phyloP scores from a whole-genome alignment of 2,329 filamentous ascomycete species.

The Curvularia spicifera region DNA sequence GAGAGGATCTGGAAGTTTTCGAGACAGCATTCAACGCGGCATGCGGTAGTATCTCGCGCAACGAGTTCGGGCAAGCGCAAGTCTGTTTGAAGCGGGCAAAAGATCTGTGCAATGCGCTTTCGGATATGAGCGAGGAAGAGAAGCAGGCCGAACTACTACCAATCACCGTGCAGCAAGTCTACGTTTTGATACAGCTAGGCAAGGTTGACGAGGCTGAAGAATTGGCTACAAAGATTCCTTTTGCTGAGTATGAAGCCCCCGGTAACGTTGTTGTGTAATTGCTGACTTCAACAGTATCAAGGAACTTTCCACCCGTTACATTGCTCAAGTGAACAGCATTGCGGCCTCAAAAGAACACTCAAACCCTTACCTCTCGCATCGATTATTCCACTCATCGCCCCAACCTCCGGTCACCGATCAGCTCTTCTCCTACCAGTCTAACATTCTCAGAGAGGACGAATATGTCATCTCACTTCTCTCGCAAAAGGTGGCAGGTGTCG shows the following conservation, averaged over 20 bases:
- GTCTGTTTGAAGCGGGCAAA: constrained; percentile 72
- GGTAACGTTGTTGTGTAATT: constrained; percentile 5
- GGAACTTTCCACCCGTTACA: constrained; percentile 69
- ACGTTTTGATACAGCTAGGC: constrained; percentile 71
- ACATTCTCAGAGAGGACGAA: constrained; percentile 66
- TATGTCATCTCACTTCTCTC: constrained; percentile 69
- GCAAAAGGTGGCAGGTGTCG: constrained; percentile 72
- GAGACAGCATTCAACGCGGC: constrained; percentile 84
- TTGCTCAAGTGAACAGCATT: constrained; percentile 71
- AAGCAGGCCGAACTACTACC: constrained; percentile 76
- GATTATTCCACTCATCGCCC: constrained; percentile 63
- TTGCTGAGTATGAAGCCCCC: constrained; percentile 61
- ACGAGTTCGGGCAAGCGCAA: constrained; percentile 68
- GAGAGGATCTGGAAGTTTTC: constrained; percentile 74
- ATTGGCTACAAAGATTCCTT: constrained; percentile 67
- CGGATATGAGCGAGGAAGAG: constrained; percentile 76
- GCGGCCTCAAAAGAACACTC: constrained; percentile 54
- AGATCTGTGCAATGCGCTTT: constrained; percentile 73
- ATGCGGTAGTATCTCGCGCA: constrained; percentile 73
- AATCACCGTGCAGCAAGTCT: constrained; percentile 78
- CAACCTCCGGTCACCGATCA: constrained; percentile 64
- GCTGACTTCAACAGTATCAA: constrained; percentile 59
- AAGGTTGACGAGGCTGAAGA: constrained; percentile 69
- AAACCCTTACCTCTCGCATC: constrained; percentile 74
- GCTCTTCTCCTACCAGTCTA: constrained; percentile 74